Base-by-base conservation (phyloP, 176 grass and related monocot genomes). In the Phragmites australis region DNA sequence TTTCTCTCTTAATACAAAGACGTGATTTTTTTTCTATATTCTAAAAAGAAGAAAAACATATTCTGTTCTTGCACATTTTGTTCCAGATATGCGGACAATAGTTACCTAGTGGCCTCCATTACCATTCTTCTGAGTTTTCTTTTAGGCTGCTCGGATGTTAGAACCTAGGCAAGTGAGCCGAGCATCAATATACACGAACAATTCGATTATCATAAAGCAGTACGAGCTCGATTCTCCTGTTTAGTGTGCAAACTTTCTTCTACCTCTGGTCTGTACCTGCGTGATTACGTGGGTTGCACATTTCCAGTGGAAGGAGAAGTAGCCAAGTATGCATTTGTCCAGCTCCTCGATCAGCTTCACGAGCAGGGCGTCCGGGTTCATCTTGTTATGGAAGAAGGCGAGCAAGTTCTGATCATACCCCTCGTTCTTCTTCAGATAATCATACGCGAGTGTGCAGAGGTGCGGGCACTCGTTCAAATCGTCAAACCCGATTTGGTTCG, bases 261-360 rank as follows among this genome's bases (percentile, higher is more conserved):
- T 6, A 30, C 1, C 8, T 60, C 26, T 4, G 15, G 5, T 46
- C 6, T 9, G 34, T 79, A 97, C 92, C 92, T 93, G 86, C 11
- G 84, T 91, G 65, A 99, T 85, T 42, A 95, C 79, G 14, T 84
- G 59, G 61, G 90, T 85, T 10, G 96, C 86, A 25, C 80, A 90
- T 41, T 62, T 84, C 96, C 96, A 99, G 53, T 99, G 96, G 87
- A 95, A 99, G 43, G 92, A 91, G 79, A 99, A 99, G 75, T 99
- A 99, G n/a, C 90, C 71, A 9, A 99, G 87, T 31, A 99, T 95
- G 79, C 96, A 95, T 62, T 81, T 95, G 63, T 99, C 96, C 17
- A 95, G 50, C 50, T 99, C 96, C 74, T 99, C 92, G 58, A 99
- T 88, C 18, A 93, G 81, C 73, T 91, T 88, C 63, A 95, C 88